Base-by-base conservation (phyloP, 306 rosid genomes). In the Lablab purpureus region DNA sequence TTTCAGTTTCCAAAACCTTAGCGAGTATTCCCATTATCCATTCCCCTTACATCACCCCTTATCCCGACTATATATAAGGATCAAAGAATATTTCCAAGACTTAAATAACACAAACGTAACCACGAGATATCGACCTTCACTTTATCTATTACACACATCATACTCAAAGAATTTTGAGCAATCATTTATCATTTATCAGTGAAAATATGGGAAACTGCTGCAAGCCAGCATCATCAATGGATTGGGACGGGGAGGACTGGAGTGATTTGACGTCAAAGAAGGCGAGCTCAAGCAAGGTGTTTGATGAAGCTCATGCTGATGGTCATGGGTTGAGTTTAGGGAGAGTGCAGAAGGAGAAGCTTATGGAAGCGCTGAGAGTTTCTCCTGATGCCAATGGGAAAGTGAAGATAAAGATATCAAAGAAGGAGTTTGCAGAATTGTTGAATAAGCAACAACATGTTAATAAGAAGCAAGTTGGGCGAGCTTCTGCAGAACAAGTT, bases 341-440 rank as follows among this genome's bases (percentile, higher is more conserved):
- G 52, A 72, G 36, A 34, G 14, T 17, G 52, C 76, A 81, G 49
- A 82, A 65, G 75, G 63, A 83, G 58, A 79, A 75, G 76, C 77
- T 79, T 30, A 67, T 85, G 0, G 76, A 67, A 7, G 81, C 40
- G 27, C 62, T 12, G 8, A 67, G 60, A 75, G 19, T 14, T 59
- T 27, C 10, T 59, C 4, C 66, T 25, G 40, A 59, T 25, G 66
- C 19, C 10, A 59, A 27, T 6, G 66, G 66, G 18, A 27, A 12
- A 9, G 40, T 27, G 19, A 59, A 12, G 11, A 27, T 25, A 5
- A 59, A 0, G 40, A 27, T 59, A 5, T 27, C 66, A 25, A 59
- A 59, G 66, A 59, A 27, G 15, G 66, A 59, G 67, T 22, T 55
- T 17, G 30, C 17, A 55, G 7, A 55, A 55, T 23, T 55, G 30